Evolutionary conservation across 1,284 basidiomycete genomes (phyloP), one percentile per base, ranked within the genome.

Genomic region (Cutaneotrichosporon sp.): DNA sequence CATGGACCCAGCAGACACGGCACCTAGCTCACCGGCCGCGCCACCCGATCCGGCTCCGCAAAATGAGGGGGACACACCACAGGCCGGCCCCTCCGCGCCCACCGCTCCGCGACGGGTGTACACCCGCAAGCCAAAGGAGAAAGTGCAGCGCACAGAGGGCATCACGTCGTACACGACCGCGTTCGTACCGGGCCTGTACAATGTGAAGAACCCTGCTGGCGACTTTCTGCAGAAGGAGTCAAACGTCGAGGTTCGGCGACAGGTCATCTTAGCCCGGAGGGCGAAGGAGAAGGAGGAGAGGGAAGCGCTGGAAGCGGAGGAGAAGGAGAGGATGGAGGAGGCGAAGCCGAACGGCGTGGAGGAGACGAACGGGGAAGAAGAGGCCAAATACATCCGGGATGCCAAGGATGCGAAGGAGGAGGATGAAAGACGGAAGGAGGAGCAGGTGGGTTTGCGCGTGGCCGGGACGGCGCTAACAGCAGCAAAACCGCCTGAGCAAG

Each of bases 161-260:
- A 45, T 62, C 3, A 52, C 65, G 8, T 55, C 64, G 9, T 67
- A 67, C 51, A 73, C 71, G 3, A 62, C 62, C 1, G 68, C 70
- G 3, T 66, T 61, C 51, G 68, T 71, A 0, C 71, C 71, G 2
- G 64, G 64, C 22, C 48, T 67, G 62, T 68, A 62, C 46, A 70
- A 73, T 38, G 61, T 73, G 55, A 69, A 66, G 57, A 69, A 70
- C 44, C 71, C 71, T 2, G 67, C 68, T n/a, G 71, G 71, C 37
- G 66, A 70, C 44, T 73, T 63, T 45, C 37, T 64, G 20, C 51
- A 57, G 37, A 59, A 61, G 26, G 71, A 73, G 54, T 49, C 59
- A 14, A 73, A 73, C 52, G 50, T 67, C 22, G 71, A 71, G 32
- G 68, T 73, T 1, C 52, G 57, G 7, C 48, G 68, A 22, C 68